phyloP scores from a whole-genome alignment of 2,329 filamentous ascomycete species.

The Calonectria crousiana region DNA sequence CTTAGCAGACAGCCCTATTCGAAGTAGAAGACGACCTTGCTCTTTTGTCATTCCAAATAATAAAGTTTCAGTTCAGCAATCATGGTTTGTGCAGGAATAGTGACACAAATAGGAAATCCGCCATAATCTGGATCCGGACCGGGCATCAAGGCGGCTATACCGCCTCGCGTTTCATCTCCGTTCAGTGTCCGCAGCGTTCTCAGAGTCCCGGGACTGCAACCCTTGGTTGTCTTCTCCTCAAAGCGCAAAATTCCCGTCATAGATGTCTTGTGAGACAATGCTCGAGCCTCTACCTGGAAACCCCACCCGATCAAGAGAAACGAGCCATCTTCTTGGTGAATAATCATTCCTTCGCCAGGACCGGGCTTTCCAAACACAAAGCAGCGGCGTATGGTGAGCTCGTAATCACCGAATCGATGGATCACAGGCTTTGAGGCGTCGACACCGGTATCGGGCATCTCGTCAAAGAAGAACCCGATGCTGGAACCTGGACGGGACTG shows the following conservation, averaged over 20 bases:
- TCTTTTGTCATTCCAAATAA: not conserved
- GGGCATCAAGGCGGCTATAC: conserved; percentile 18
- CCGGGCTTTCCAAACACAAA: not conserved
- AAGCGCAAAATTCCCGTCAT: not conserved
- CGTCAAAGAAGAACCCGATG: not conserved
- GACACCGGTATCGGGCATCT: not conserved
- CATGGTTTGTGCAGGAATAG: conserved; percentile 61
- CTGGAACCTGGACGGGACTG: not conserved
- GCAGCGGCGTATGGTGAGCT: not conserved
- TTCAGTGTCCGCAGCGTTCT: conserved; percentile 19
- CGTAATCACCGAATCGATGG: not conserved
- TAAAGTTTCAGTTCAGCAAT: conserved; percentile 55
- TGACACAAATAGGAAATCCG: conserved; percentile 61
- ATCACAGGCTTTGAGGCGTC: not conserved
- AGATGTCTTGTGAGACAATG: not conserved
- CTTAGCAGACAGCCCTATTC: not conserved
- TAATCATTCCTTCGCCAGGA: not conserved
- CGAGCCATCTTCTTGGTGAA: not conserved
- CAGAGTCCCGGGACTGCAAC: not conserved
- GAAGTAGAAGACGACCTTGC: accelerated
- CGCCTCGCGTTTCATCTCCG: conserved; percentile 29
- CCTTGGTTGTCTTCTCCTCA: not conserved
- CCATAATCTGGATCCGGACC: conserved; percentile 65
- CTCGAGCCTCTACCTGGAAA: not conserved
- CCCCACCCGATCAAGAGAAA: not conserved